A percentile compares a stretch with the other conserved stretches of the same genome.
These are phyloP conservation scores for Zhuliangozyma blackwelliae DNA, from an alignment of 1,139 yeast genomes.

Conservation along the genomic window DNA sequence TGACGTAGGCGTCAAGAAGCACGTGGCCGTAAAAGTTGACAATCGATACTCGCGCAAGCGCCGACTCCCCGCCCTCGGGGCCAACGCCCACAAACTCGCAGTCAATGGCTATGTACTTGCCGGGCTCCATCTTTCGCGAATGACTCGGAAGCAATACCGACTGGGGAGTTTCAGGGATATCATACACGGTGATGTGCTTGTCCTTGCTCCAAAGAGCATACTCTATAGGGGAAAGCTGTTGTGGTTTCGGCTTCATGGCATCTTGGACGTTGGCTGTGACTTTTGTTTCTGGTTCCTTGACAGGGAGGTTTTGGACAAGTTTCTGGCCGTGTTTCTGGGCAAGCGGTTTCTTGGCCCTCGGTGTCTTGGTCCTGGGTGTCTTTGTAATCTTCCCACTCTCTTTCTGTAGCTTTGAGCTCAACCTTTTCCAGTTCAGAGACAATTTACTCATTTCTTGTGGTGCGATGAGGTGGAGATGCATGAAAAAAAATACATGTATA, in stretches of 20 bases:
- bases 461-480: too few species aligned
- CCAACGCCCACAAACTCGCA: constrained; percentile 96
- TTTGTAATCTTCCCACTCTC: constrained; percentile 2
- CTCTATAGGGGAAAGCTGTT: constrained; percentile 17
- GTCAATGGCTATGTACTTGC: constrained; percentile 78
- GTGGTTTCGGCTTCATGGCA: neutral
- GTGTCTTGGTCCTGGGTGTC: constrained; percentile 2
- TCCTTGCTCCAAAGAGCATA: constrained; percentile 29
- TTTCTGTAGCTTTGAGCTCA: constrained; percentile 21
- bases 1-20: constrained; percentile 68
- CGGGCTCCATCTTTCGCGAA: constrained; percentile 40
- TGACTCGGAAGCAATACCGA: constrained; percentile 10
- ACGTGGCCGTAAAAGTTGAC: constrained; percentile 79
- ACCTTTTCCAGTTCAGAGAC: constrained; percentile 36
- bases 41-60: constrained; percentile 79
- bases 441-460: constrained; percentile 14
- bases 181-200: constrained; percentile 16
- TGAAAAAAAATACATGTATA: too few species aligned
- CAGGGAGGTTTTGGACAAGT: too few species aligned
- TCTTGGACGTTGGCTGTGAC: constrained; percentile 1
- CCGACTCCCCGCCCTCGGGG: constrained; percentile 61
- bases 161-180: constrained; percentile 10
- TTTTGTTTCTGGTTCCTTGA: too few species aligned
- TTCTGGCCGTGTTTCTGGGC: too few species aligned
- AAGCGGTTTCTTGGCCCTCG: too few species aligned